These are phyloP conservation scores for Paragyromitra xinjiangensis DNA, from an alignment of 495 filamentous ascomycete species.

Conservation along the genomic window DNA sequence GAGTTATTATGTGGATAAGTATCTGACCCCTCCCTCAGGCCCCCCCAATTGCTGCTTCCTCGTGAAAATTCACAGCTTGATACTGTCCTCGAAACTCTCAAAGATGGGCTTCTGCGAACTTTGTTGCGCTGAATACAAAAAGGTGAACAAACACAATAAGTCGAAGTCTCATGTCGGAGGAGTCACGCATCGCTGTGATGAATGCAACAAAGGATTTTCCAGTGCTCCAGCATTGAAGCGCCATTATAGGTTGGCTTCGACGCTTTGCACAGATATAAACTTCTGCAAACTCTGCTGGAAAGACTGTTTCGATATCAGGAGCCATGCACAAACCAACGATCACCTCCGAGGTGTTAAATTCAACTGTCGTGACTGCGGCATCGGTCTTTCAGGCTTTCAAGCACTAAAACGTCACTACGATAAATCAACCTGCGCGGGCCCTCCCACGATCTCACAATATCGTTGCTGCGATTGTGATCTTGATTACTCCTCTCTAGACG, in stretches of 20 bases:
- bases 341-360: conserved; percentile 8
- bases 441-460: not conserved
- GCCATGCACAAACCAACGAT: not conserved
- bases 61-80: not conserved
- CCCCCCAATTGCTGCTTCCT: not conserved
- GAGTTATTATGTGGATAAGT: conserved; percentile 2
- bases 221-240: not conserved
- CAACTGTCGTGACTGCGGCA: conserved; percentile 5
- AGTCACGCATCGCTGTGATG: not conserved
- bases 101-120: conserved; percentile 20
- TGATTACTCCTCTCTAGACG: not conserved
- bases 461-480: conserved; percentile 13
- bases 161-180: conserved; percentile 3
- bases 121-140: conserved; percentile 9
- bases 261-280: not conserved
- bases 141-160: not conserved
- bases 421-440: not conserved
- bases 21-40: not conserved
- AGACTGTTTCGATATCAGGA: not conserved
- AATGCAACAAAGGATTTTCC: conserved; percentile 13
- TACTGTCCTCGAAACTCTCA: not conserved
- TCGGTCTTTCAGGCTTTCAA: not conserved
- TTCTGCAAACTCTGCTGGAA: conserved; percentile 22
- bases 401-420: conserved; percentile 7
- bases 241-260: not conserved